Evolutionary conservation across 768 basidiomycete genomes (phyloP).

Genomic region (Russula sp.): DNA sequence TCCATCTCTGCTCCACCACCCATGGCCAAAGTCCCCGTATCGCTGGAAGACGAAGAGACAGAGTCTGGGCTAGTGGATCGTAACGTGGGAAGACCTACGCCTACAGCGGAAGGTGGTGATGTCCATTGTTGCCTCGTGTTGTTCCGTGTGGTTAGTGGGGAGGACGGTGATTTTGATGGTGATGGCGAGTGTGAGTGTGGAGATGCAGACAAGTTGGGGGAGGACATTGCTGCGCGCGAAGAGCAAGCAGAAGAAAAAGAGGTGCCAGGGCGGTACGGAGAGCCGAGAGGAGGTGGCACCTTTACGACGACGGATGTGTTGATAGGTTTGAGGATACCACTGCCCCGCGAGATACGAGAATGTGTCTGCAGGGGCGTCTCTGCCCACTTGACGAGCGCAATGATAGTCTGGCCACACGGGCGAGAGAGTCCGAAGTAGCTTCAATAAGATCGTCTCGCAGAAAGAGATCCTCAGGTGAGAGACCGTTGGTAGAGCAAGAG

Average conservation of each 20-base stretch:
- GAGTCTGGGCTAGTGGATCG: conserved; percentile 21
- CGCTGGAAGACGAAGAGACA: conserved; percentile 23
- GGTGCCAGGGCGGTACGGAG: conserved; percentile 20
- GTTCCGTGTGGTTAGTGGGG: conserved; percentile 21
- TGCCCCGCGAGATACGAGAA: conserved; percentile 47
- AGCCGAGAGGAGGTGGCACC: conserved; percentile 10
- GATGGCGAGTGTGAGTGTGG: conserved; percentile 4
- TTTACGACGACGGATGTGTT: conserved; percentile 37
- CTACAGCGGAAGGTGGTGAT: conserved; percentile 6
- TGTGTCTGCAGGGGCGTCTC: conserved; percentile 51
- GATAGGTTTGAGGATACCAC: conserved; percentile 34
- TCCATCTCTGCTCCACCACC: conserved; percentile 26
- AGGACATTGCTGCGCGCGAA: conserved; percentile 54
- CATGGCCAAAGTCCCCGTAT: conserved; percentile 35
- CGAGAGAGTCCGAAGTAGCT: conserved; percentile 56
- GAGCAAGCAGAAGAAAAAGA: conserved; percentile 22
- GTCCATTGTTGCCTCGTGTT: conserved; percentile 28
- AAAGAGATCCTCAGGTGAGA: conserved; percentile 63
- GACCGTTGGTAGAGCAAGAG: conserved; percentile 64
- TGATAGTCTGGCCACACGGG: conserved; percentile 73
- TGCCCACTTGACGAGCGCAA: conserved; percentile 60
- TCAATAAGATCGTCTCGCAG: conserved; percentile 65
- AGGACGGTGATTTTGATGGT: conserved; percentile 1
- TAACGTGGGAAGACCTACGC: conserved; percentile 21
- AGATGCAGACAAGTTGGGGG: conserved; percentile 54